Evolutionary conservation across 2,329 filamentous ascomycete genomes (phyloP).

Genomic region (Fusarium nisikadoi): DNA sequence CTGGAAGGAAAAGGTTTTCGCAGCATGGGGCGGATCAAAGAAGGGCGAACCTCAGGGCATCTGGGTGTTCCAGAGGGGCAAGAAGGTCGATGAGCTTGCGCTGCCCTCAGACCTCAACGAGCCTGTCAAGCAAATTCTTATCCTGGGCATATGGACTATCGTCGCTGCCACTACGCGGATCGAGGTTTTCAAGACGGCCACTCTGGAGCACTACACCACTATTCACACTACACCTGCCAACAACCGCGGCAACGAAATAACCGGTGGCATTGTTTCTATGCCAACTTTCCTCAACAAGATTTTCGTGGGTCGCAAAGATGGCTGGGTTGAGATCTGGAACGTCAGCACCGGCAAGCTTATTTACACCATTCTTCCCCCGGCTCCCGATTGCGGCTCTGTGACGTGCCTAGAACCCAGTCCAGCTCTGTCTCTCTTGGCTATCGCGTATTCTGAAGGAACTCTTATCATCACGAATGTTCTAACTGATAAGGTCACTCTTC

Average conservation of each 20-base stretch:
- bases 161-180: slow-evolving; percentile 80
- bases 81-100: slow-evolving; percentile 80
- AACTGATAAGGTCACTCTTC: slow-evolving; percentile 77
- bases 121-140: slow-evolving; percentile 79
- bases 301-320: slow-evolving; percentile 87
- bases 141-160: slow-evolving; percentile 93
- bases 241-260: slow-evolving; percentile 74
- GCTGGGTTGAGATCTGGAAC: slow-evolving; percentile 97
- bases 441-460: slow-evolving; percentile 84
- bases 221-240: slow-evolving; percentile 69
- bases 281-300: slow-evolving; percentile 97
- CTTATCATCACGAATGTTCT: slow-evolving; percentile 85
- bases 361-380: slow-evolving; percentile 85
- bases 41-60: slow-evolving; percentile 71
- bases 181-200: slow-evolving; percentile 88
- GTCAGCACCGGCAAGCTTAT: slow-evolving; percentile 90
- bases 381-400: slow-evolving; percentile 79
- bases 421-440: slow-evolving; percentile 84
- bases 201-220: slow-evolving; percentile 90
- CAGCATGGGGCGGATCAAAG: slow-evolving; percentile 81
- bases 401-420: slow-evolving; percentile 87
- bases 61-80: slow-evolving; percentile 93
- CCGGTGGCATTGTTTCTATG: slow-evolving; percentile 84
- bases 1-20: slow-evolving; percentile 87
- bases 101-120: slow-evolving; percentile 73